Evolutionary conservation across 2,329 filamentous ascomycete species (phyloP).

Genomic region (Paraphaeosphaeria sporulosa): DNA sequence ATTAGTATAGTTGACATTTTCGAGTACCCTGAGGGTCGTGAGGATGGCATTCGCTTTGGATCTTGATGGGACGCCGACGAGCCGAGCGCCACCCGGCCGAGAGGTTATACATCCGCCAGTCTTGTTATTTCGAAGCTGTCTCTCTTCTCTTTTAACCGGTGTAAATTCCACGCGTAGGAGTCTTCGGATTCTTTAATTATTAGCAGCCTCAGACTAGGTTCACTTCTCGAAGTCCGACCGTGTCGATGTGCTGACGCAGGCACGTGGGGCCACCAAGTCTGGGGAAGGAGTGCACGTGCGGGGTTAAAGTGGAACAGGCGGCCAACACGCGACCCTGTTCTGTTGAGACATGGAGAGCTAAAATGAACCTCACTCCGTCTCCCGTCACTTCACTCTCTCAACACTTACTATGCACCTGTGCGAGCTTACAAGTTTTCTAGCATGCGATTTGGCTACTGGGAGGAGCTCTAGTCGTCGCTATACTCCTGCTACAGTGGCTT

Average conservation of each 20-base stretch:
- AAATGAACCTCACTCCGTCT: background rate
- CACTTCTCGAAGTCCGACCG: too few relatives aligned
- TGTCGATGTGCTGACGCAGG: background rate
- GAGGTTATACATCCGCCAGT: background rate
- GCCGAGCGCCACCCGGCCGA: background rate
- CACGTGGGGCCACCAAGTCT: slow-evolving; percentile 1
- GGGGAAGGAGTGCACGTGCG: background rate
- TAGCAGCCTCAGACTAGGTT: too few relatives aligned
- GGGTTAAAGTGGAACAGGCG: background rate
- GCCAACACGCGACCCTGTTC: background rate
- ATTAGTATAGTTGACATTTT: background rate
- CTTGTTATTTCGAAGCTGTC: background rate
- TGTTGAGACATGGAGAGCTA: background rate
- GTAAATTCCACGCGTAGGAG: too few relatives aligned
- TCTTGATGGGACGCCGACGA: background rate
- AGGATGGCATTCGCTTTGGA: background rate
- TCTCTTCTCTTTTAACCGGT: too few relatives aligned
- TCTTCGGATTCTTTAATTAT: too few relatives aligned
- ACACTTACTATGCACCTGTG: background rate
- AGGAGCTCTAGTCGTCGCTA: background rate
- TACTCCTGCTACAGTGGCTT: background rate
- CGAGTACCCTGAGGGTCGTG: background rate
- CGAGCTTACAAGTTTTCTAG: background rate
- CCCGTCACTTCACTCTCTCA: background rate
- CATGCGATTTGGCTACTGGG: too few relatives aligned